These are phyloP conservation scores for Eimeria necatrix DNA, from an alignment of 169 alveolate species.

Conservation along the genomic window DNA sequence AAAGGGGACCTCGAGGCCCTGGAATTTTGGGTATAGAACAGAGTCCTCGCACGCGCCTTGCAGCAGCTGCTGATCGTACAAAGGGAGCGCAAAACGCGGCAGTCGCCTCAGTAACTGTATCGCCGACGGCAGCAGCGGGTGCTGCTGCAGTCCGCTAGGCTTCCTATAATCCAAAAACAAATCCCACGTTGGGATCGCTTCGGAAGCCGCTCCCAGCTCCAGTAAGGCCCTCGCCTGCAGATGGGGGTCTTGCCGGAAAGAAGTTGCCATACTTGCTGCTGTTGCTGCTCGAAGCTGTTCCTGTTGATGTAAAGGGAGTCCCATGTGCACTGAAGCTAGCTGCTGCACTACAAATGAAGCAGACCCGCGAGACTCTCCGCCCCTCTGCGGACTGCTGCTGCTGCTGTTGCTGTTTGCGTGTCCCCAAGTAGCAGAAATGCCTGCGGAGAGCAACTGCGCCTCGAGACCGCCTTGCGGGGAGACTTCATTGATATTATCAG, in stretches of 20 bases:
- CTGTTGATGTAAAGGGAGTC: constrained; percentile 54
- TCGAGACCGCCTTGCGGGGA: constrained; percentile 6
- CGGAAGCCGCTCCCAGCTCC: constrained; percentile 22
- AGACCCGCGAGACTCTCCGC: neutral
- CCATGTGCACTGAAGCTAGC: constrained; percentile 27
- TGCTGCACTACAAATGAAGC: constrained; percentile 42
- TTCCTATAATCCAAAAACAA: constrained; percentile 83
- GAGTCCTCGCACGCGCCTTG: constrained; percentile 87
- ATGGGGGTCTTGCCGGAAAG: constrained; percentile 11
- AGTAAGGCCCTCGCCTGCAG: constrained; percentile 14
- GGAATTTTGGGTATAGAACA: constrained; percentile 82
- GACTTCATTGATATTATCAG: neutral
- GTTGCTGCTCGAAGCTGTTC: constrained; percentile 36
- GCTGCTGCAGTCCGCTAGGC: constrained; percentile 73
- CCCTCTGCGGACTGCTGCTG: constrained; percentile 1
- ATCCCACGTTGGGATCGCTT: constrained; percentile 84
- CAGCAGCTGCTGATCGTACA: constrained; percentile 85
- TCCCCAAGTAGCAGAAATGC: constrained; percentile 9
- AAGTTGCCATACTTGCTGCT: constrained; percentile 45
- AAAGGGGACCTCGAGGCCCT: constrained; percentile 86
- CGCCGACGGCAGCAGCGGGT: constrained; percentile 79
- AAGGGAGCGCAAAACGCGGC: constrained; percentile 86
- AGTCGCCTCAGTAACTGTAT: constrained; percentile 82
- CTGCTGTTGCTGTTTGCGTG: neutral
- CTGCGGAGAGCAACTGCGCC: constrained; percentile 44